Evolutionary conservation across 177 flowering plant genomes (phyloP).

Genomic region (Telopea speciosissima): DNA sequence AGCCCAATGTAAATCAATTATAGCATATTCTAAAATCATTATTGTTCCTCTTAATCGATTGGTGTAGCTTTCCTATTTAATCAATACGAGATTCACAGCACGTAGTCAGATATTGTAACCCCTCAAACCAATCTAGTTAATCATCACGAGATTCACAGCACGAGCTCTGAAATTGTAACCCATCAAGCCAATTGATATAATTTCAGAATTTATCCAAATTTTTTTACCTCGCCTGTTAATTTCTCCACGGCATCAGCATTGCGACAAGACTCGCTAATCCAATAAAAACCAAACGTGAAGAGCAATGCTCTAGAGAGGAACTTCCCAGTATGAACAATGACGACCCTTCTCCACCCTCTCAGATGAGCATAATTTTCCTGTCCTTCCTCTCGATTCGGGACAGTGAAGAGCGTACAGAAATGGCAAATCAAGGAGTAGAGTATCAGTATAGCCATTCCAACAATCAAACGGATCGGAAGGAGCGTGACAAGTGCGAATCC

Average conservation of each 20-base stretch:
- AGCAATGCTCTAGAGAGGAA: conserved; percentile 64
- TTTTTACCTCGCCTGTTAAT: background rate
- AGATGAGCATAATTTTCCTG: conserved; percentile 92
- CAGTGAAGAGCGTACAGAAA: conserved; percentile 50
- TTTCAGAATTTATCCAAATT: too few relatives aligned
- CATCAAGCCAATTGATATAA: background rate
- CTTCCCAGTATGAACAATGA: conserved; percentile 58
- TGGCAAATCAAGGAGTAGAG: conserved; percentile 68
- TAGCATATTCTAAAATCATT: too few relatives aligned
- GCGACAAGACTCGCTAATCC: conserved; percentile 45
- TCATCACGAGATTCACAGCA: too few relatives aligned
- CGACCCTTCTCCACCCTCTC: conserved; percentile 73
- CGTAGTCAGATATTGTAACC: too few relatives aligned
- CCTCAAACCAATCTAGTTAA: conserved; percentile 1
- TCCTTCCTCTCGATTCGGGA: conserved; percentile 60
- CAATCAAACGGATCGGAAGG: too few relatives aligned
- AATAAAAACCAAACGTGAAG: conserved; percentile 74
- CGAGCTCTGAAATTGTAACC: too few relatives aligned
- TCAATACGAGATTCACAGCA: too few relatives aligned
- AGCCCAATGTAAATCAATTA: too few relatives aligned
- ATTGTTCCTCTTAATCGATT: too few relatives aligned
- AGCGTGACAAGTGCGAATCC: too few relatives aligned
- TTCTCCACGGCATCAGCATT: conserved; percentile 10
- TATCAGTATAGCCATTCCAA: conserved; percentile 26
- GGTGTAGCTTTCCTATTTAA: too few relatives aligned